Conservation (phyloP, 2,329 filamentous ascomycete genomes). For the Madurella fahalii region DNA sequence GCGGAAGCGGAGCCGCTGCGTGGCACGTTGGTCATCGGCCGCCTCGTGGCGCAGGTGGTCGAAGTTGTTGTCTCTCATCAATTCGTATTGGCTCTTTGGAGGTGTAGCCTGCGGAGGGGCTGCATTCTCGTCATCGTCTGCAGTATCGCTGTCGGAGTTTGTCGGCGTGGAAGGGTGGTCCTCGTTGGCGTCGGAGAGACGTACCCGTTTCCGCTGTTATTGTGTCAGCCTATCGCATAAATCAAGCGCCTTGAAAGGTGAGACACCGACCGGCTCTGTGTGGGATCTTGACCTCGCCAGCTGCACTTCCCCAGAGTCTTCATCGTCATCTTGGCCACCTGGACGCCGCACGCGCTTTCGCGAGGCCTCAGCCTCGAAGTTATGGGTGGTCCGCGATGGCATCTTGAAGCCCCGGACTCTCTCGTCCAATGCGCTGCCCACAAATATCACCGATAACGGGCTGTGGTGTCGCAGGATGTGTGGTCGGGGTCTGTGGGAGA, state of each 20-base stretch:
- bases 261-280: conserved; percentile 36
- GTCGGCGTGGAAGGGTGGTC: conserved; percentile 8
- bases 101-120: conserved; percentile 32
- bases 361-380: conserved; percentile 23
- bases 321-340: conserved; percentile 32
- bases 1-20: conserved; percentile 53
- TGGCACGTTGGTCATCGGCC: conserved; percentile 59
- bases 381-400: conserved; percentile 28
- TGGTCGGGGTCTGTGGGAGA: no score
- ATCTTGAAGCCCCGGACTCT: conserved; percentile 18
- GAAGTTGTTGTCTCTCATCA: conserved; percentile 56
- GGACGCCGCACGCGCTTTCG: conserved; percentile 42
- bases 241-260: background rate
- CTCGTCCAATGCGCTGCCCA: background rate
- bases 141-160: conserved; percentile 21
- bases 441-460: no score
- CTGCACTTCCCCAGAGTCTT: conserved; percentile 34
- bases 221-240: conserved; percentile 17
- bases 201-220: conserved; percentile 37
- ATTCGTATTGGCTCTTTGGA: conserved; percentile 57
- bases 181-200: conserved; percentile 30
- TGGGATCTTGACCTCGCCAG: conserved; percentile 40
- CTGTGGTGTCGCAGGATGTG: no score
- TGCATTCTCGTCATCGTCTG: conserved; percentile 28
- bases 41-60: conserved; percentile 54